phyloP scores from a whole-genome alignment of 345 rosid genomes.

The Draba incana region DNA sequence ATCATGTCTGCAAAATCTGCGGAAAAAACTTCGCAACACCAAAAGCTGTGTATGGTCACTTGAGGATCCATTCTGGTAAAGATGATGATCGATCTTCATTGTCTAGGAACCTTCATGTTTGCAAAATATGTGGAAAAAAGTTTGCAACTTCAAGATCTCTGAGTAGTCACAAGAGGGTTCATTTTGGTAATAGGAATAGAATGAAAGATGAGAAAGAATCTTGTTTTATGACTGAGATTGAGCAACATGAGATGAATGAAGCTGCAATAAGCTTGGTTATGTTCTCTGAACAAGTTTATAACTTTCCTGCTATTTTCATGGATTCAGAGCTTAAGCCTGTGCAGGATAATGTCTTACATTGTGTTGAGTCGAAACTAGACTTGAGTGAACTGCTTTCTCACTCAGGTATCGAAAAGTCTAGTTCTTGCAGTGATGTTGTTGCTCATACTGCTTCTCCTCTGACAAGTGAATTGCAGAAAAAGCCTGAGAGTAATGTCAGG shows the following conservation, averaged over 20 bases:
- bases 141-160: background rate
- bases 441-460: background rate
- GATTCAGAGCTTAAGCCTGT: background rate
- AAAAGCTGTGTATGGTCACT: background rate
- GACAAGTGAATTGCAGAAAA: background rate
- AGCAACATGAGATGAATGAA: constrained; percentile 25
- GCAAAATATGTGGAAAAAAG: constrained; percentile 15
- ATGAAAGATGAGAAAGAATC: background rate
- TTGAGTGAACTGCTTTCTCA: constrained; percentile 9
- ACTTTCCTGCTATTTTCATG: constrained; percentile 8
- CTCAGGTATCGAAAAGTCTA: background rate
- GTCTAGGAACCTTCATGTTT: background rate
- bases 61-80: background rate
- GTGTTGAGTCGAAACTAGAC: constrained; percentile 1
- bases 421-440: constrained; percentile 5
- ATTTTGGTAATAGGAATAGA: background rate
- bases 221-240: constrained; percentile 24
- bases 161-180: background rate
- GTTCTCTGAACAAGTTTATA: constrained; percentile 24
- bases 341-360: constrained; percentile 5
- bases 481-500: no score
- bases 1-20: constrained; percentile 14
- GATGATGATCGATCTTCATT: background rate
- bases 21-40: background rate
- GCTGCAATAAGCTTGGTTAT: constrained; percentile 37